Evolutionary conservation across 805 yeast species (phyloP).

Genomic region (Crinitomyces ghanaensis): DNA sequence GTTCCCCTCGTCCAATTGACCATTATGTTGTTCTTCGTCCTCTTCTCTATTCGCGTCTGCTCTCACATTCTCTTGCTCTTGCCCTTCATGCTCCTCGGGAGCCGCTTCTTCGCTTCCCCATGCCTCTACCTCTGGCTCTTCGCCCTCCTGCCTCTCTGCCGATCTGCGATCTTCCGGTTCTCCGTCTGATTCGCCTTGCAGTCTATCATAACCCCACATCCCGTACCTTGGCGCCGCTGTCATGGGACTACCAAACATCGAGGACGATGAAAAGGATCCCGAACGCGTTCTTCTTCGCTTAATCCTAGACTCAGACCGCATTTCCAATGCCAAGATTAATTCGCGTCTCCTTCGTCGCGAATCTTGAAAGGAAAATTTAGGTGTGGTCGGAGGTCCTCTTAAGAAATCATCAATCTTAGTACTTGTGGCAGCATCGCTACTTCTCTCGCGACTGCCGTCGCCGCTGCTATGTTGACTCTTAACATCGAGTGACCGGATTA

Average conservation of each 20-base stretch:
- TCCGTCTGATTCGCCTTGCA: background rate
- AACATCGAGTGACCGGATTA: conserved; percentile 2
- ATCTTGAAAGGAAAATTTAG: conserved; percentile 6
- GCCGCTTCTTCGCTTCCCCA: too few relatives aligned
- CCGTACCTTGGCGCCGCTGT: too few relatives aligned
- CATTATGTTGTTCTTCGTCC: too few relatives aligned
- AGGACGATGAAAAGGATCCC: background rate
- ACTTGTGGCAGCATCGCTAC: background rate
- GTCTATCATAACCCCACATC: background rate
- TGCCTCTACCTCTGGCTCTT: background rate
- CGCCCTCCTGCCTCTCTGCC: background rate
- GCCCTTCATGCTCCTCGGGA: too few relatives aligned
- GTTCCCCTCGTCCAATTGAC: too few relatives aligned
- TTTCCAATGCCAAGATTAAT: conserved; percentile 5
- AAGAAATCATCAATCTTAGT: background rate
- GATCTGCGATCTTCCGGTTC: background rate
- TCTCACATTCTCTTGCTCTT: too few relatives aligned
- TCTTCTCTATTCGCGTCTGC: too few relatives aligned
- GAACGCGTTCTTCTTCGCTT: background rate
- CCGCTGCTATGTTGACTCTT: background rate
- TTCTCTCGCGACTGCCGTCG: background rate
- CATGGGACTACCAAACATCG: background rate
- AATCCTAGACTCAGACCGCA: conserved; percentile 2
- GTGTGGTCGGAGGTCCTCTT: conserved; percentile 3
- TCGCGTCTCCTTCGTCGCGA: conserved; percentile 3